A percentile compares a stretch with the other conserved stretches of the same genome.
phyloP scores from a whole-genome alignment of 108 stramenopile genomes.

The Cyclotella atomus region DNA sequence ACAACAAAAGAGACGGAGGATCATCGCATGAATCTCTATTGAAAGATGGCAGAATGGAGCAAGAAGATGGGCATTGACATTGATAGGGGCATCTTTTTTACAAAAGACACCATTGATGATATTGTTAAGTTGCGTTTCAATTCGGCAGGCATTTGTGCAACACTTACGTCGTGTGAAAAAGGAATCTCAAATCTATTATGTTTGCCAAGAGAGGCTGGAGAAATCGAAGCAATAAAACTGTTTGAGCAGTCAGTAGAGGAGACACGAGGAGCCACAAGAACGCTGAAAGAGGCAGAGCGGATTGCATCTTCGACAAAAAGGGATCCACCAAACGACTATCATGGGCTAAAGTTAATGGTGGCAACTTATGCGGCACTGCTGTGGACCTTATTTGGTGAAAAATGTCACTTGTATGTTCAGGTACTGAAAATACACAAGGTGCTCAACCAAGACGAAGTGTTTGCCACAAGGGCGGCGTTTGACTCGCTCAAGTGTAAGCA shows the following conservation, averaged over 20 bases:
- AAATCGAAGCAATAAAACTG: neutral
- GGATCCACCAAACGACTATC: conserved; percentile 2
- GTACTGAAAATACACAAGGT: neutral
- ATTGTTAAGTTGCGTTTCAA: conserved; percentile 2
- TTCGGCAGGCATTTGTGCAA: neutral
- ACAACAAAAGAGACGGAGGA: neutral
- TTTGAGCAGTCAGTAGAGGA: conserved; percentile 1
- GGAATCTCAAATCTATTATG: conserved; percentile 5
- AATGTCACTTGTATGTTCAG: neutral
- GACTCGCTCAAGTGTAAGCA: neutral
- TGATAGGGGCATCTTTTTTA: neutral
- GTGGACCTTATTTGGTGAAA: neutral
- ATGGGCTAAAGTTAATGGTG: neutral
- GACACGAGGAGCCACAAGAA: neutral
- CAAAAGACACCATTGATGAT: conserved; percentile 10
- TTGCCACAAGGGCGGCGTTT: neutral
- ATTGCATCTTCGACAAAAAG: neutral
- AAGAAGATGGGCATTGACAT: neutral
- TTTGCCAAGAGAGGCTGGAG: neutral
- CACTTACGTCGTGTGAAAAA: neutral
- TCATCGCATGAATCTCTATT: neutral
- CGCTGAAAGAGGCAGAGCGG: conserved; percentile 8
- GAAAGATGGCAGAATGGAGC: neutral
- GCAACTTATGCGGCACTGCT: conserved; percentile 16
- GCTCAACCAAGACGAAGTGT: neutral